Percentiles rank a stretch among this genome's conserved stretches.
Evolutionary conservation across 2,329 filamentous ascomycete genomes (phyloP).

Genomic region (Fusarium sterilihyphosum): DNA sequence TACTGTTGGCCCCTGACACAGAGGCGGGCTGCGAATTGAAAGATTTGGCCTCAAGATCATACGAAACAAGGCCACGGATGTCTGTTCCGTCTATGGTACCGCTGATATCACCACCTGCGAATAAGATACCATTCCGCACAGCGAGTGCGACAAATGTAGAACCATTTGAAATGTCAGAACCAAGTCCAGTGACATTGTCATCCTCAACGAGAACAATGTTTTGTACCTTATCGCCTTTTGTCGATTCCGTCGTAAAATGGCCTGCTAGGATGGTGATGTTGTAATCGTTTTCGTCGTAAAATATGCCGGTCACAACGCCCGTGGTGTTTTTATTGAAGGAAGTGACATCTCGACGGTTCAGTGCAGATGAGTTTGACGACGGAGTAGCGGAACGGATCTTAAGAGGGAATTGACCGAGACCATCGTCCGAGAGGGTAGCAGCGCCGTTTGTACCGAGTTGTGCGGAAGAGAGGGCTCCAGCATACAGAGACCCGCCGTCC

Average conservation of each 20-base stretch:
- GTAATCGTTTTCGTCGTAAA: constrained; percentile 73
- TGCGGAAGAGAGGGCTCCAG: constrained; percentile 83
- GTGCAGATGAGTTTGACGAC: constrained; percentile 48
- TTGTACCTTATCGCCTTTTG: constrained; percentile 75
- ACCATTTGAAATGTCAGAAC: constrained; percentile 70
- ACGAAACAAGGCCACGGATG: constrained; percentile 81
- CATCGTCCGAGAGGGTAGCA: constrained; percentile 68
- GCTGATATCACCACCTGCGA: constrained; percentile 82
- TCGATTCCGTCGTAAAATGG: constrained; percentile 78
- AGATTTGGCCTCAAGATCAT: constrained; percentile 73
- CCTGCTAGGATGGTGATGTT: constrained; percentile 92
- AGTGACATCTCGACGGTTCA: constrained; percentile 59
- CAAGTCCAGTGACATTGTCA: constrained; percentile 77
- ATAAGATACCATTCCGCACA: constrained; percentile 74
- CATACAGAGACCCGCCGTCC: constrained; percentile 74
- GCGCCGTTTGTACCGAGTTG: constrained; percentile 78
- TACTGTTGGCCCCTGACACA: constrained; percentile 73
- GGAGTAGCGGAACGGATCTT: constrained; percentile 55
- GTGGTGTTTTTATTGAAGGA: constrained; percentile 56
- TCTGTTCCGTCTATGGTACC: constrained; percentile 71
- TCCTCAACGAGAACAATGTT: constrained; percentile 88
- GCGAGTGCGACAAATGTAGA: constrained; percentile 81
- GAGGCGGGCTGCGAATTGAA: constrained; percentile 80
- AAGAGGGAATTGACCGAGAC: constrained; percentile 67
- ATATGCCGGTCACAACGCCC: constrained; percentile 81